Base-by-base conservation (phyloP, 2,329 filamentous ascomycete species). In the Exophiala sp. region DNA sequence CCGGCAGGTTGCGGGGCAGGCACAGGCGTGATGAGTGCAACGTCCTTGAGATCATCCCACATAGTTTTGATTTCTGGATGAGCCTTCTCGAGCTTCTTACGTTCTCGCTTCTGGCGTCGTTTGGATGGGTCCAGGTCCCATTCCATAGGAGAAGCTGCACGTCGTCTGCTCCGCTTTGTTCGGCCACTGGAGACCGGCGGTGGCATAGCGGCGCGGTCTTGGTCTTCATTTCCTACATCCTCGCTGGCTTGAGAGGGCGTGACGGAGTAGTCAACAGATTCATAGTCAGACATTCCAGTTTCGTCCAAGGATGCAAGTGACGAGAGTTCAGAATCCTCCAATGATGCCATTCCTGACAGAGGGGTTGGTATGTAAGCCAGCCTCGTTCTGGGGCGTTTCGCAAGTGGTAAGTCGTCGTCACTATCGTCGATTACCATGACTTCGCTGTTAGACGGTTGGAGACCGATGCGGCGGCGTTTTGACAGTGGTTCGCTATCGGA, bases 21-120 rank as follows among this genome's bases (percentile, higher is more conserved):
- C 56, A 81, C 73, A 58, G 78, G 78, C 61, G 83, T 80, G 58
- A 96, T 81, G 14, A 85, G 73, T 0, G 88, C 82, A 62, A 86
- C 79, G 1, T 83, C 78, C 67, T 86, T 77, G 2, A 97, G 75
- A 20, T 88, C 82, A 3, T 81, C 71, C 94, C 94, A 99, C 89
- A 97, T 95, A 0, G 85, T 89, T 40, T 73, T 76, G 38, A 99
- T 80, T 50, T 85, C 81, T 0, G 92, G 91, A 67, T 99, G 94
- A 47, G 87, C 77, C 16, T 73, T 69, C 62, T 91, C 89, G 1
- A 96, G 81, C 58, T 86, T 85, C 50, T 75, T 72, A 47, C 90
- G 82, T 71, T 88, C 80, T 63, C 68, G 74, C 64, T 62, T 69
- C 56, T 70, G 71, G 32, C 61, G 57, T 29, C 53, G 49, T 24